Evolutionary conservation across 768 basidiomycete species (phyloP).

Genomic region (Polyporus arcularius): DNA sequence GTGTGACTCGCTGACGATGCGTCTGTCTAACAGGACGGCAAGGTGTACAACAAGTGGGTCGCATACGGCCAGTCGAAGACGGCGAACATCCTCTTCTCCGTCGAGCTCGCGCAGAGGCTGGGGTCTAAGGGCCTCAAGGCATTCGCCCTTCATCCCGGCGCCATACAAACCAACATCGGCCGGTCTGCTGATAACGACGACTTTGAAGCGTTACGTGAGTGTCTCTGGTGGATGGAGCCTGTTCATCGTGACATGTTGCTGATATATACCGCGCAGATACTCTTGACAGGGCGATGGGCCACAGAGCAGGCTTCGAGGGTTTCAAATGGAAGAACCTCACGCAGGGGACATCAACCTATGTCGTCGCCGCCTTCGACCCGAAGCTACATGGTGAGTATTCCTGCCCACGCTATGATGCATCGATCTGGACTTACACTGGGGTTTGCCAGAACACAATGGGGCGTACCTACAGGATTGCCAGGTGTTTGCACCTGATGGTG

Average conservation of each 20-base stretch:
- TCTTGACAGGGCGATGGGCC: background rate
- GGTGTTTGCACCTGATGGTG: background rate
- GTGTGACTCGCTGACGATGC: background rate
- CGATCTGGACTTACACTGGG: background rate
- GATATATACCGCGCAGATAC: background rate
- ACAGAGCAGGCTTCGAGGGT: background rate
- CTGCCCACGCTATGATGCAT: background rate
- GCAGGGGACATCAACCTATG: background rate
- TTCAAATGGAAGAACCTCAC: background rate
- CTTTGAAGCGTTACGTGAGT: background rate
- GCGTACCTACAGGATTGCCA: background rate
- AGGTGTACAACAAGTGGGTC: background rate
- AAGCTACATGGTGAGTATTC: background rate
- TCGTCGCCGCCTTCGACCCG: background rate
- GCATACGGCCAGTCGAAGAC: background rate
- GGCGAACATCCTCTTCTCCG: background rate
- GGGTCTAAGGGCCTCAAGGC: background rate
- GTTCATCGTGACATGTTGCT: too few species aligned
- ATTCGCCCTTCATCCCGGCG: background rate
- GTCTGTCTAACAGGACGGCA: background rate
- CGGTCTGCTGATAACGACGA: background rate
- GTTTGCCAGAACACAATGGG: background rate
- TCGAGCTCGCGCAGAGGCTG: background rate
- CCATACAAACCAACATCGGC: background rate
- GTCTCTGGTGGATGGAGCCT: background rate